A percentile compares a stretch with the other conserved stretches of the same genome.
These are phyloP conservation scores for Ceratocystis colombiana DNA, from an alignment of 2,329 filamentous ascomycete genomes.

Conservation along the genomic window DNA sequence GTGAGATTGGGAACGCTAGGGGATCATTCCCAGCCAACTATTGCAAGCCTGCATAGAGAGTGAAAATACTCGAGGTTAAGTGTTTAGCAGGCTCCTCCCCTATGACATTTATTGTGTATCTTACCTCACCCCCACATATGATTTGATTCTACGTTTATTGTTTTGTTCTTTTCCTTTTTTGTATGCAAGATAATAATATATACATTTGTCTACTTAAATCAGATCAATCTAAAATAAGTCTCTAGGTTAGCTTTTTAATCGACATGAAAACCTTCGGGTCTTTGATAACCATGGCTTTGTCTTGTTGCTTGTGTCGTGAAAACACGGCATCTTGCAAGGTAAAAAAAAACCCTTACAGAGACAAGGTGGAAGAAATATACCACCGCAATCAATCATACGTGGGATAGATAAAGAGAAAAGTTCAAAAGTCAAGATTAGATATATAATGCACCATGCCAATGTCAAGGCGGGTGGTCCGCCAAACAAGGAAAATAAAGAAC, in stretches of 20 bases:
- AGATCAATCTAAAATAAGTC: too few relatives aligned
- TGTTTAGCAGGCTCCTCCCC: not conserved
- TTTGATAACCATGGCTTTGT: too few relatives aligned
- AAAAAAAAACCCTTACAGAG: not conserved
- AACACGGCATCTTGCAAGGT: too few relatives aligned
- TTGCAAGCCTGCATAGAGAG: constrained; percentile 40
- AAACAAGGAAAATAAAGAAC: too few relatives aligned
- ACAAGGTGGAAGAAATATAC: not conserved
- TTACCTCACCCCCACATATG: not conserved
- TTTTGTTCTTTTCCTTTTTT: not conserved
- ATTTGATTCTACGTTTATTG: not conserved
- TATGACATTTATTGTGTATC: too few relatives aligned
- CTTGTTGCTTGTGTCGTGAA: too few relatives aligned
- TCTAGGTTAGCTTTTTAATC: not conserved
- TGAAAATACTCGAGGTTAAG: not conserved
- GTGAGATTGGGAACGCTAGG: constrained; percentile 56
- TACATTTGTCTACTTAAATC: not conserved
- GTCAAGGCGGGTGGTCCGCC: too few relatives aligned
- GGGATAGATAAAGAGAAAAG: not conserved
- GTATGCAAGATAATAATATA: constrained; percentile 5
- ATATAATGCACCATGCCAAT: too few relatives aligned
- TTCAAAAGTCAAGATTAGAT: too few relatives aligned
- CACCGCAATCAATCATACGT: not conserved
- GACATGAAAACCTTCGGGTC: not conserved
- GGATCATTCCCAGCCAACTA: constrained; percentile 81